Base-by-base conservation (phyloP, 345 rosid species). In the Lumnitzera littorea region DNA sequence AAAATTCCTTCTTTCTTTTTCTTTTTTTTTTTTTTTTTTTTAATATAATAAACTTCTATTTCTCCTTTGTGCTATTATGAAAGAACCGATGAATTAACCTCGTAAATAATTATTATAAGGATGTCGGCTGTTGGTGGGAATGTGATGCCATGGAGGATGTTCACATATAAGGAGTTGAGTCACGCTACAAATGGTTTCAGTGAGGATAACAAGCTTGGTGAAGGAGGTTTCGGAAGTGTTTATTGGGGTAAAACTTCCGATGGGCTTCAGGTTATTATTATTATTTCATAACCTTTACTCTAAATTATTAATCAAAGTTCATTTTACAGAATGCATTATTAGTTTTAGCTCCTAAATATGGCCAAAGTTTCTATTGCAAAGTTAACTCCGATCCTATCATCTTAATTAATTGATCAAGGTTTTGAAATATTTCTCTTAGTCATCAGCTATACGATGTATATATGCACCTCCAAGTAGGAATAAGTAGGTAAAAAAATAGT, bases 221-320 rank as follows among this genome's bases (percentile, higher is more conserved):
- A 80, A 69, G 84, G 81, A 50, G 81, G 84, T 2, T 83, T 86
- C 55, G 91, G 91, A 50, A 83, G 92, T 71, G 92, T 86, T 57
- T 86, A 77, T 17, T 86, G 85, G 87, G 89, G 92, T n/a, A 86
- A 78, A 74, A 86, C 92, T 12, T 43, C 46, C 0, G 89, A 86
- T 49, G 92, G 89, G 17, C 81, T 83, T 62, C 82, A 86, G 83
- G 91, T 81, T 61, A 23, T 17, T 36, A 48, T 20, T 20, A 20
- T 20, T 24, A 27, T 2, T 8, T 27, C 13, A 1, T 46, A 14
- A 27, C 3, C 31, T 27, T 27, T 27, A 27, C 31, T 27, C 31
- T 27, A 5, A 2, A 27, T 27, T 27, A 5, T 27, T 27, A 27
- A 27, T 27, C 5, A 27, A 27, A 27, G 31, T 27, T 27, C 31